Conservation (phyloP, 2,329 filamentous ascomycete species). For the Pseudopithomyces chartarum region DNA sequence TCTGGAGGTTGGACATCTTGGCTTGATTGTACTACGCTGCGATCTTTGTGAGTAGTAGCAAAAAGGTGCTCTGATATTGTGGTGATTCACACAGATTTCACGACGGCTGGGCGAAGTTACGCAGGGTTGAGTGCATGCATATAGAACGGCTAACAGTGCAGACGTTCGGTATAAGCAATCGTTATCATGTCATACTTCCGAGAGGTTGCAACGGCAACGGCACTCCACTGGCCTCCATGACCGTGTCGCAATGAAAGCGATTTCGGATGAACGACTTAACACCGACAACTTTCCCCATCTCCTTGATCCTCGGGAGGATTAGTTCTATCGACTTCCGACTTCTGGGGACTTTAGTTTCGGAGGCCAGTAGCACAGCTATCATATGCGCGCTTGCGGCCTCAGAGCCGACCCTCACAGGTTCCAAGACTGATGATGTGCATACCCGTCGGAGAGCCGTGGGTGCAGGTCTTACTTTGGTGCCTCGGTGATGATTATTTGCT, state of each 20-base stretch:
- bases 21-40: background rate
- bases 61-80: background rate
- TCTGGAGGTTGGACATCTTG: constrained; percentile 21
- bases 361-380: background rate
- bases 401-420: background rate
- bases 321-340: no score
- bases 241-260: background rate
- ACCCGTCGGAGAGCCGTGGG: constrained; percentile 1
- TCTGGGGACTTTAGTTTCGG: background rate
- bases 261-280: no score
- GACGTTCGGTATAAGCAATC: background rate
- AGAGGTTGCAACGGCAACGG: background rate
- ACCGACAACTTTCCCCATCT: no score
- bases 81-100: background rate
- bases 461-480: background rate
- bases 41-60: background rate
- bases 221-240: background rate
- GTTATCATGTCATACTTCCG: background rate
- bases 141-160: background rate
- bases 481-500: background rate
- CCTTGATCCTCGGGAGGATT: no score
- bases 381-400: background rate
- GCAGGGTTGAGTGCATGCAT: background rate
- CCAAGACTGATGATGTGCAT: background rate
- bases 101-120: background rate